Evolutionary conservation across 257 asterid genomes (phyloP).

Genomic region (Leptodermis oblonga): DNA sequence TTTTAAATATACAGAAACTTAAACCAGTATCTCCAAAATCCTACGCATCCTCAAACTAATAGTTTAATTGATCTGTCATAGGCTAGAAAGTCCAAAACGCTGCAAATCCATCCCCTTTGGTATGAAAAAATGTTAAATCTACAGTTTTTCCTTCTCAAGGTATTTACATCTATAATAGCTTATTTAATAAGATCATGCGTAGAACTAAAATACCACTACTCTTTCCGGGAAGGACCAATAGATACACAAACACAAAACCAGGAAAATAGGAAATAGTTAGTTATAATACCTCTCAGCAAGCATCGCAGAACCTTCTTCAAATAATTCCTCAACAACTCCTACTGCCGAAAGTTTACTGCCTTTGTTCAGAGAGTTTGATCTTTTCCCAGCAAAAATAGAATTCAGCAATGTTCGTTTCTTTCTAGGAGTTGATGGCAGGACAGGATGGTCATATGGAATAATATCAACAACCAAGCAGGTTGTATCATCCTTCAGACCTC

Average conservation of each 20-base stretch:
- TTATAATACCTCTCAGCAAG: constrained; percentile 86
- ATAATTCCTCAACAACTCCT: constrained; percentile 92
- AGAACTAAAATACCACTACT: background rate
- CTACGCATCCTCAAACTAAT: background rate
- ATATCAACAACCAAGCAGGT: constrained; percentile 99
- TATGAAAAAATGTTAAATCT: background rate
- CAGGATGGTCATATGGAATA: constrained; percentile 82
- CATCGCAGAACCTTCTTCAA: constrained; percentile 99
- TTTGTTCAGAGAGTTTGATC: constrained; percentile 40
- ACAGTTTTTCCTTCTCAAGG: background rate
- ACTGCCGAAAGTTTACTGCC: constrained; percentile 82
- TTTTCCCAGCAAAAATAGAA: constrained; percentile 66
- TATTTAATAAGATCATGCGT: background rate
- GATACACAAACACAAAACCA: background rate
- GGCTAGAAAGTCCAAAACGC: background rate
- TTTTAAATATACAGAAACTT: background rate
- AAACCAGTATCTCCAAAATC: background rate
- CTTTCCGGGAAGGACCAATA: background rate
- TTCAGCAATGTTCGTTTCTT: constrained; percentile 66
- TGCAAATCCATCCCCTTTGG: background rate
- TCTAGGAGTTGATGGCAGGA: constrained; percentile 61
- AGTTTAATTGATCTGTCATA: background rate
- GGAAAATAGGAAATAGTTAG: background rate
- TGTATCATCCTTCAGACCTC: constrained; percentile 98
- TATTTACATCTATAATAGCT: background rate